Percentiles rank a stretch among this genome's conserved stretches.
Evolutionary conservation across 192 early-diverging fungal genomes (phyloP).

Genomic region (Mycoemilia scoparia): DNA sequence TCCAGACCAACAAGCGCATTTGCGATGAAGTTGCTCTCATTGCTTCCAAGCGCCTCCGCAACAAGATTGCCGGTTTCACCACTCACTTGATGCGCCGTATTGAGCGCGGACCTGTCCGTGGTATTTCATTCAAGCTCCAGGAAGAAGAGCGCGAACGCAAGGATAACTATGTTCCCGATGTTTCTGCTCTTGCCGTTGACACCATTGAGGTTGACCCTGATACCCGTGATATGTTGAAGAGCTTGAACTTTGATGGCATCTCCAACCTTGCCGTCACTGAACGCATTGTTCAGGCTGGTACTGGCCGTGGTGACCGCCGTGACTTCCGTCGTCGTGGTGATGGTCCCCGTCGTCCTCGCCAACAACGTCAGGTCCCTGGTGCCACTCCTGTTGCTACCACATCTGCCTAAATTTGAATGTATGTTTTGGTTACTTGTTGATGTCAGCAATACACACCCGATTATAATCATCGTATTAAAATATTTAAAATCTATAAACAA

Average conservation of each 20-base stretch:
- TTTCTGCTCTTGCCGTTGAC: slow-evolving; percentile 84
- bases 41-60: slow-evolving; percentile 95
- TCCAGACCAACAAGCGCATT: slow-evolving; percentile 99
- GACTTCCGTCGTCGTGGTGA: slow-evolving; percentile 23
- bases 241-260: slow-evolving; percentile 87
- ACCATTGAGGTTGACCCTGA: slow-evolving; percentile 89
- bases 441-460: too few species aligned
- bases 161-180: slow-evolving; percentile 98
- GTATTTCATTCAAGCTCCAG: slow-evolving; percentile 99
- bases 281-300: slow-evolving; percentile 14
- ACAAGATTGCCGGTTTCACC: slow-evolving; percentile 99
- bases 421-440: too few species aligned
- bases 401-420: too few species aligned
- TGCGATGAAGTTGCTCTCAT: slow-evolving; percentile 95
- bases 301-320: slow-evolving; percentile 17
- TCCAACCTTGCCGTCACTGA: slow-evolving; percentile 53
- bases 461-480: too few species aligned
- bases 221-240: slow-evolving; percentile 90
- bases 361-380: slow-evolving; percentile 11
- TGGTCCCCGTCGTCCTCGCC: slow-evolving; percentile 12
- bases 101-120: slow-evolving; percentile 92
- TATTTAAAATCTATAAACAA: too few species aligned
- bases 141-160: slow-evolving; percentile 99
- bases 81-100: slow-evolving; percentile 99
- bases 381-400: slow-evolving; percentile 16